phyloP scores from a whole-genome alignment of 129 eudicot genomes.

The Flaveria sonorensis region DNA sequence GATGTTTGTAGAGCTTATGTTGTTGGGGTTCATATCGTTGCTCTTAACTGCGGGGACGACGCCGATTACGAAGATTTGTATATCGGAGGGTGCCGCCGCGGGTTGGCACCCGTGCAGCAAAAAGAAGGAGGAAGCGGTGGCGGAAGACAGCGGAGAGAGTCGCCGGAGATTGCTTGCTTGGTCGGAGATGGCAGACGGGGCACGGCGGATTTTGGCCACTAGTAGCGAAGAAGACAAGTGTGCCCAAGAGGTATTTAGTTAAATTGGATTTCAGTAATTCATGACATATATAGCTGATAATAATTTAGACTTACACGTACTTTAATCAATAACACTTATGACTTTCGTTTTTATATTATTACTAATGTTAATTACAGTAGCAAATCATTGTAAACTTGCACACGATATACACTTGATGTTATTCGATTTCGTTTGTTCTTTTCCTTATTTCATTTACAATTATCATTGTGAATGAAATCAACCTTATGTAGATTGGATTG shows the following conservation, averaged over 20 bases:
- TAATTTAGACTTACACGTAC: too few relatives aligned
- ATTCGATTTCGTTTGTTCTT: too few relatives aligned
- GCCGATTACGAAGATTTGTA: constrained; percentile 53
- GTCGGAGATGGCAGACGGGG: constrained; percentile 29
- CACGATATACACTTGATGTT: too few relatives aligned
- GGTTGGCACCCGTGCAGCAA: constrained; percentile 65
- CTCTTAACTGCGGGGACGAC: constrained; percentile 58
- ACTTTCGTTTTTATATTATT: too few relatives aligned
- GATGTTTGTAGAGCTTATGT: constrained; percentile 61
- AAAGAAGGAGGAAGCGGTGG: constrained; percentile 12
- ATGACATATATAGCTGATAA: too few relatives aligned
- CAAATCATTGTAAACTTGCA: too few relatives aligned
- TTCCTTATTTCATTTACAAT: too few relatives aligned
- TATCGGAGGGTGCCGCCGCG: constrained; percentile 47
- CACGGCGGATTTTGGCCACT: constrained; percentile 42
- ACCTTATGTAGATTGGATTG: too few relatives aligned
- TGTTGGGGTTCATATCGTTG: constrained; percentile 72
- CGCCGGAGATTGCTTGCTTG: constrained; percentile 56
- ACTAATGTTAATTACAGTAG: too few relatives aligned
- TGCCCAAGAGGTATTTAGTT: constrained; percentile 39
- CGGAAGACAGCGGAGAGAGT: constrained; percentile 20
- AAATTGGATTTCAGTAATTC: background rate
- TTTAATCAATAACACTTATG: too few relatives aligned
- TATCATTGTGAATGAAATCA: too few relatives aligned
- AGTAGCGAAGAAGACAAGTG: constrained; percentile 46